Evolutionary conservation across 495 filamentous ascomycete genomes (phyloP), one percentile per base, ranked within the genome.

Genomic region (Mytilinidion resinicola): DNA sequence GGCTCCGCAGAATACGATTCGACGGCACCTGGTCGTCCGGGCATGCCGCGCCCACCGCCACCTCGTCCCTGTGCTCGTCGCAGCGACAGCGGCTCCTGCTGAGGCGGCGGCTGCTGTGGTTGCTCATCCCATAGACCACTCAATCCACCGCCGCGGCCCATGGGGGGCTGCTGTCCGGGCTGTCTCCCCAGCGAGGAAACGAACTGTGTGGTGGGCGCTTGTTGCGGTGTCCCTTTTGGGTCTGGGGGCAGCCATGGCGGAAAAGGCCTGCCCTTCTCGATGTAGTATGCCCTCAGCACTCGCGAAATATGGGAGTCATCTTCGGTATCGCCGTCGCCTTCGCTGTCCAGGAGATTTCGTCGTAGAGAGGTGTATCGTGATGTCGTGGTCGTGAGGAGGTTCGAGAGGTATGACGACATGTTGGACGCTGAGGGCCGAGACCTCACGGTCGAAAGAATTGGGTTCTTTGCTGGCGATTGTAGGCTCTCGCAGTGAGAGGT

Each of bases 221-320:
- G 78, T 20, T 84, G 76, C 34, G 79, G 81, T 3, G 81, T 84
- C 25, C n/a, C n/a, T 66, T 88, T 89, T 4, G 91, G 90, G 64
- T 90, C 89, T 12, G 86, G 88, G 25, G 88, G 90, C 10, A 98
- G 87, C 93, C 93, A 98, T 59, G 76, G 72, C 8, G 93, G 93
- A 67, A 90, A 90, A 0, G 87, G 81, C 14, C 85, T 83, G 60
- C 85, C 85, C 65, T 95, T 95, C 69, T 97, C 93, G 37, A 75
- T 82, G 76, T 98, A 98, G 78, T 97, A 96, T 56, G 84, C 87
- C 52, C 93, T 87, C n/a, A 98, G 84, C 12, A 95, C 91, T 68
- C 91, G 87, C 74, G 89, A 92, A 68, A 98, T 85, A 74, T 96
- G 90, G 1, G 90, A 91, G 76, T 93, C 87, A 74, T 96, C 91